Percentiles rank a stretch among this genome's conserved stretches.
Conservation (phyloP, 163 green algal species). For the Volvox carteri region DNA sequence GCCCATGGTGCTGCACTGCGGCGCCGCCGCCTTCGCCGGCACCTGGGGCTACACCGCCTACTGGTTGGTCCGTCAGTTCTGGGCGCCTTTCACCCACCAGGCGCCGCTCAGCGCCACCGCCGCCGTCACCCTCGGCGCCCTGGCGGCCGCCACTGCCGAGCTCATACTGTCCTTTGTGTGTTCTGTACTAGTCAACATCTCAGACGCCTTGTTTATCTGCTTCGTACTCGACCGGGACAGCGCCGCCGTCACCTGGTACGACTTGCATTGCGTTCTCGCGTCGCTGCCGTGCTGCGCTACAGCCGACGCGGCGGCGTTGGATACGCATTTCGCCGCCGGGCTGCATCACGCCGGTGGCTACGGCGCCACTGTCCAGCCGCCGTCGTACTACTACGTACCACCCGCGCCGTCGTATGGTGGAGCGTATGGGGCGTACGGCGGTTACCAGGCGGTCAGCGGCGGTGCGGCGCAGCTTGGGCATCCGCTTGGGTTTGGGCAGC, state of each 20-base stretch:
- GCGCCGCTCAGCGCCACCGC: conserved; percentile 11
- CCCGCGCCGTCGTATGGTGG: neutral
- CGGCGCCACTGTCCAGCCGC: neutral
- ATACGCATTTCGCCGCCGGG: neutral
- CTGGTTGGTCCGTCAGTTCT: conserved; percentile 26
- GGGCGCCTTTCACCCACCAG: neutral
- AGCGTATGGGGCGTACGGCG: neutral
- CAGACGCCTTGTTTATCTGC: conserved; percentile 45
- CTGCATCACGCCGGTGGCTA: neutral
- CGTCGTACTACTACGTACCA: conserved; percentile 21
- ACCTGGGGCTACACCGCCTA: conserved; percentile 44
- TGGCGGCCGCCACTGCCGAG: conserved; percentile 22
- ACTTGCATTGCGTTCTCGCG: conserved; percentile 7
- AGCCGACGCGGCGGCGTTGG: neutral
- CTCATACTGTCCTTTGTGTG: conserved; percentile 40
- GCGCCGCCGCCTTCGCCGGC: conserved; percentile 26
- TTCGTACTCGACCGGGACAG: conserved; percentile 37
- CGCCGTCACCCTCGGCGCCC: conserved; percentile 15
- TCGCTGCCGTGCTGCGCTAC: conserved; percentile 37
- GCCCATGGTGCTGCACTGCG: conserved; percentile 40
- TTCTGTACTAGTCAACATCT: conserved; percentile 15
- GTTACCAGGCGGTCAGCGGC: neutral
- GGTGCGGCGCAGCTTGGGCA: neutral
- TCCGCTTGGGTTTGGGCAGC: conserved; percentile 7
- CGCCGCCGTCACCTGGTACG: conserved; percentile 27